A percentile compares a stretch with the other conserved stretches of the same genome.
These are phyloP conservation scores for Chlorophyllum brunneum DNA, from an alignment of 768 basidiomycete genomes.

Conservation along the genomic window DNA sequence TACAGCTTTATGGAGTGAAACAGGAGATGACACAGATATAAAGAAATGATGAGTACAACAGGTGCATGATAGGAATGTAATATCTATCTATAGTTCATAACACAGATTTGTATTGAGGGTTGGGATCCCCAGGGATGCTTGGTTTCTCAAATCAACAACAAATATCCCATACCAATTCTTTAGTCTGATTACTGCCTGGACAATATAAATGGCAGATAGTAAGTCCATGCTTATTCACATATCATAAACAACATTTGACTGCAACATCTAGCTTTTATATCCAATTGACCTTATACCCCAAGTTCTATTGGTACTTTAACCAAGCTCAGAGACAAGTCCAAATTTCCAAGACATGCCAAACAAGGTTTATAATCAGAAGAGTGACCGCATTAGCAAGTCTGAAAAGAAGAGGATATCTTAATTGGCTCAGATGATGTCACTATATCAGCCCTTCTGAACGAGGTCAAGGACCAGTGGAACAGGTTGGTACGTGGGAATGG, in stretches of 20 bases:
- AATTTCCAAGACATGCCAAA: neutral
- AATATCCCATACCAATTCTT: neutral
- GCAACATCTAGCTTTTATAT: constrained; percentile 9
- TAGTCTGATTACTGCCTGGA: neutral
- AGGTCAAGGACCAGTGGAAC: neutral
- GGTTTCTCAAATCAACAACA: neutral
- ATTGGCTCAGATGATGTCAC: neutral
- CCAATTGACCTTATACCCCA: neutral
- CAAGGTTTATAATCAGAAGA: neutral
- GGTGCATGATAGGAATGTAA: no score
- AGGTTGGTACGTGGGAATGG: neutral
- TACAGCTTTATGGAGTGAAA: no score
- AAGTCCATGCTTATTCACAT: neutral
- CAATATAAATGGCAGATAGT: constrained; percentile 3
- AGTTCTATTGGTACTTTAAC: neutral
- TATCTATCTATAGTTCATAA: no score
- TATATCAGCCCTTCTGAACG: neutral
- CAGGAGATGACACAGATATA: no score
- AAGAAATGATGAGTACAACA: no score
- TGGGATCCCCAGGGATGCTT: neutral
- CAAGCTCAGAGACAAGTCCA: neutral
- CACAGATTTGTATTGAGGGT: no score
- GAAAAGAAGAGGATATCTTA: neutral
- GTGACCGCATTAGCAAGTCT: neutral
- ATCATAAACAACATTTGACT: neutral